Conservation (phyloP, 345 rosid species). For the Arabidopsis suecica region DNA sequence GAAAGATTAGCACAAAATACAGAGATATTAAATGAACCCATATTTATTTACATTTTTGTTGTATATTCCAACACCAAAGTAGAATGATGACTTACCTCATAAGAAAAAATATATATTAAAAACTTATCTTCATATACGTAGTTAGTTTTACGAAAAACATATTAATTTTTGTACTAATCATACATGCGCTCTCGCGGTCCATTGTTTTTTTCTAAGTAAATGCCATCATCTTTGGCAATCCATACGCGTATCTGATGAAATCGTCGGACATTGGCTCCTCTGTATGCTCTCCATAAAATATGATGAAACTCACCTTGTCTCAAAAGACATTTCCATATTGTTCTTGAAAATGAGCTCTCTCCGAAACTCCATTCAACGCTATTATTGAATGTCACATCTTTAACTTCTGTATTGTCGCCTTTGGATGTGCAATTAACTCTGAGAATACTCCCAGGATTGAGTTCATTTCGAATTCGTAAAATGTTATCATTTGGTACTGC, state of each 20-base stretch:
- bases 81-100: neutral
- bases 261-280: neutral
- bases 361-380: too few species aligned
- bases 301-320: constrained; percentile 9
- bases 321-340: constrained; percentile 12
- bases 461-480: constrained; percentile 10
- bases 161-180: neutral
- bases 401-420: neutral
- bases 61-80: neutral
- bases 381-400: neutral
- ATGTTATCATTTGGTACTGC: neutral
- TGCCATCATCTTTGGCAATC: constrained; percentile 1
- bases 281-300: neutral
- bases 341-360: neutral
- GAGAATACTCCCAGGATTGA: constrained; percentile 9
- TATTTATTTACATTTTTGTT: neutral
- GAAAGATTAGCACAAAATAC: too few species aligned
- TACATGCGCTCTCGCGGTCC: neutral
- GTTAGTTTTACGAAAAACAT: neutral
- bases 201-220: neutral
- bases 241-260: neutral
- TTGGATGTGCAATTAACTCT: constrained; percentile 25
- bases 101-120: too few species aligned
- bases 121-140: neutral
- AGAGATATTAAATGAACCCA: too few species aligned